Conservation (phyloP, 768 basidiomycete species). For the Plicaturopsis crispa region DNA sequence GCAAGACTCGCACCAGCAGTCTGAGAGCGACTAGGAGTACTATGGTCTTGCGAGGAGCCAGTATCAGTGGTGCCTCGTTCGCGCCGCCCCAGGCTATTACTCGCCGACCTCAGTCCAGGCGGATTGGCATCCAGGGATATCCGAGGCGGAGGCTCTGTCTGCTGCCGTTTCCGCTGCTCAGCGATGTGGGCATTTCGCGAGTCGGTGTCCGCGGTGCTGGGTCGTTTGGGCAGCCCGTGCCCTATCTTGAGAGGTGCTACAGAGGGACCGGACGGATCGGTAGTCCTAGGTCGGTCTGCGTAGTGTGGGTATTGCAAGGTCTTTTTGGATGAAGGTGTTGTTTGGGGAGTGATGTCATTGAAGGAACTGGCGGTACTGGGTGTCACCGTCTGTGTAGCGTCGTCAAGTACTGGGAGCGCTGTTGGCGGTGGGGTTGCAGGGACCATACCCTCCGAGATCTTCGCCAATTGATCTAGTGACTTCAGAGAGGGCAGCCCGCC, state of each 20-base stretch:
- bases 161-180: too few species aligned
- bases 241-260: too few species aligned
- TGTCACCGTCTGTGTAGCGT: slow-evolving; percentile 18
- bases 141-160: too few species aligned
- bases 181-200: too few species aligned
- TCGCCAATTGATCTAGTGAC: slow-evolving; percentile 39
- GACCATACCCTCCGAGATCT: slow-evolving; percentile 25
- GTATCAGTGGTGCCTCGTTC: too few species aligned
- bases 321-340: not conserved
- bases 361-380: too few species aligned
- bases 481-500: slow-evolving; percentile 41
- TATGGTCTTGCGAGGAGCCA: not conserved
- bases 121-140: not conserved
- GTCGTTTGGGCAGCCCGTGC: not conserved
- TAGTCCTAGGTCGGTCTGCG: too few species aligned
- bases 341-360: slow-evolving; percentile 5
- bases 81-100: too few species aligned
- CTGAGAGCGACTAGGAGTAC: not conserved
- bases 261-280: not conserved
- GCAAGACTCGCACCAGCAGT: not conserved
- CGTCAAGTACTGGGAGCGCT: slow-evolving; percentile 17
- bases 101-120: too few species aligned
- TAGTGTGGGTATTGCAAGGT: not conserved
- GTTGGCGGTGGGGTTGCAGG: slow-evolving; percentile 28
- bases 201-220: not conserved